phyloP scores from a whole-genome alignment of 805 yeast genomes.

The Grigorovia yakushimaensis region DNA sequence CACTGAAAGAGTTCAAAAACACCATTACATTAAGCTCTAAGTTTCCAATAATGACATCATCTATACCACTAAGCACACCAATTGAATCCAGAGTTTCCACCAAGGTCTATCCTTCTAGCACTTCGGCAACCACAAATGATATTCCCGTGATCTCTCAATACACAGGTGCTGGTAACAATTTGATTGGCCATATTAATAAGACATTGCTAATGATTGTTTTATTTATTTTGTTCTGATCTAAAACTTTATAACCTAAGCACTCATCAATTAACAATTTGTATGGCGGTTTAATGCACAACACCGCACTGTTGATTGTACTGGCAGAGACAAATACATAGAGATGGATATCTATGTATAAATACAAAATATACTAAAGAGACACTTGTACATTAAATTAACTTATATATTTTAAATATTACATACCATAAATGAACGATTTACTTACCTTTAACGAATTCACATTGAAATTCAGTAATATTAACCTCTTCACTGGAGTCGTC shows the following conservation, averaged over 20 bases:
- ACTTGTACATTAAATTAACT: too few relatives aligned
- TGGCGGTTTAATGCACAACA: too few relatives aligned
- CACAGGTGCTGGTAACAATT: neutral
- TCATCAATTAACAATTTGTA: too few relatives aligned
- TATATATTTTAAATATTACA: neutral
- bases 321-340: too few relatives aligned
- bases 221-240: neutral
- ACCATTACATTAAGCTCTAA: too few relatives aligned
- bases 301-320: too few relatives aligned
- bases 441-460: slow-evolving; percentile 43
- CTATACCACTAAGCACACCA: too few relatives aligned
- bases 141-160: neutral
- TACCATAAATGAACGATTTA: slow-evolving; percentile 4
- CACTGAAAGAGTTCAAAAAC: too few relatives aligned
- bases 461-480: slow-evolving; percentile 61
- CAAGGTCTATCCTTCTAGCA: neutral
- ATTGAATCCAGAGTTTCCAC: too few relatives aligned
- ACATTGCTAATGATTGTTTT: neutral
- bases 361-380: too few relatives aligned
- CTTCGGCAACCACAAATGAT: neutral
- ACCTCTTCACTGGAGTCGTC: slow-evolving; percentile 76
- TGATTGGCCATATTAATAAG: neutral
- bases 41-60: too few relatives aligned
- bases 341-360: too few relatives aligned
- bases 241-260: neutral